These are phyloP conservation scores for Ustilago cynodontis DNA, from an alignment of 1,284 basidiomycete genomes.

Conservation along the genomic window DNA sequence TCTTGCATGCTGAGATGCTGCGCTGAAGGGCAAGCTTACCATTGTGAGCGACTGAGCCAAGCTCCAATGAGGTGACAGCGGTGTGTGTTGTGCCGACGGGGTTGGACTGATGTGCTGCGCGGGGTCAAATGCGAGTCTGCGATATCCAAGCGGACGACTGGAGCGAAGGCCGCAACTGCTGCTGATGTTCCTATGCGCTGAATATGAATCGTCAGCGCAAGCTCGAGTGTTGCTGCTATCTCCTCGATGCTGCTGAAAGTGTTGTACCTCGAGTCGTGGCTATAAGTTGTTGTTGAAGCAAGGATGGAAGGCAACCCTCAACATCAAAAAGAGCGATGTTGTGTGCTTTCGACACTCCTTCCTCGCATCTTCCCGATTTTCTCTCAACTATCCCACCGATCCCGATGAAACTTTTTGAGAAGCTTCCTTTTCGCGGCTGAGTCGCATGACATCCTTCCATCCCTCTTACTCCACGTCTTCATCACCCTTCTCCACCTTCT, in stretches of 20 bases:
- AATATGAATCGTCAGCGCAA: neutral
- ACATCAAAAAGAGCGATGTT: conserved; percentile 7
- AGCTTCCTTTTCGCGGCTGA: conserved; percentile 1
- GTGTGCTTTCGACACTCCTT: conserved; percentile 25
- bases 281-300: neutral
- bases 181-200: too few relatives aligned
- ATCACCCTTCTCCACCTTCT: neutral
- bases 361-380: neutral
- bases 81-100: neutral
- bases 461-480: neutral
- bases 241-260: neutral
- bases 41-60: neutral
- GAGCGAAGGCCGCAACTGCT: too few relatives aligned
- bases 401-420: conserved; percentile 19
- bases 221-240: too few relatives aligned
- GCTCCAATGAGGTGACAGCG: neutral
- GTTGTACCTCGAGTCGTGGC: neutral
- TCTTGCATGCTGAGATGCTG: neutral
- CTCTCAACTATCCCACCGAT: neutral
- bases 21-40: neutral
- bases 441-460: conserved; percentile 29
- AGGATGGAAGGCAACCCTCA: neutral
- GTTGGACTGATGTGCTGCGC: neutral
- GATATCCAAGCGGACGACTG: too few relatives aligned
- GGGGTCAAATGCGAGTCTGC: neutral